Percentiles rank a stretch among this genome's conserved stretches.
phyloP scores from a whole-genome alignment of 2,329 filamentous ascomycete species.

The Fusarium nodosum region DNA sequence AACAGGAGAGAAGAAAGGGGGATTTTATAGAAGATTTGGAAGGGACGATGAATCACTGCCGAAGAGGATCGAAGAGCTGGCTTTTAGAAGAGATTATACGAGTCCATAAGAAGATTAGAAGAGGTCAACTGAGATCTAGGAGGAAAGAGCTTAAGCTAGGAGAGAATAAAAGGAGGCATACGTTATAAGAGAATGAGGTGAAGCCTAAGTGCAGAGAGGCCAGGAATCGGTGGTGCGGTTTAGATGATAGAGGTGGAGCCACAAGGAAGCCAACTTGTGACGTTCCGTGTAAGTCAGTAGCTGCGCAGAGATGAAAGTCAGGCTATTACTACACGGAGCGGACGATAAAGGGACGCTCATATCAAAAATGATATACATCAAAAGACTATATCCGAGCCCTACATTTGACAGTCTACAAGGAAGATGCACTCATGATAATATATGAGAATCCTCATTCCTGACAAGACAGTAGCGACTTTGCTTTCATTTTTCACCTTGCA shows the following conservation, averaged over 20 bases:
- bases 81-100: not conserved
- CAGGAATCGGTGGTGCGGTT: constrained; percentile 8
- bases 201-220: not conserved
- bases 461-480: not conserved
- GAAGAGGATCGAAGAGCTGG: not conserved
- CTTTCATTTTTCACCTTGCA: not conserved
- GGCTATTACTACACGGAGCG: not conserved
- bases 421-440: not conserved
- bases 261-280: constrained; percentile 13
- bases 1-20: not conserved
- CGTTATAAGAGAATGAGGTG: not conserved
- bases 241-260: constrained; percentile 16
- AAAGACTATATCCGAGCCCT: not conserved
- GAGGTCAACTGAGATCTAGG: not conserved
- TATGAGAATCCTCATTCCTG: not conserved
- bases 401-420: not conserved
- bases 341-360: constrained; percentile 13
- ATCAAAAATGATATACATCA: not conserved
- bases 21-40: constrained; percentile 2
- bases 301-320: constrained; percentile 11
- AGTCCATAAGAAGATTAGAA: not conserved
- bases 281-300: constrained; percentile 26
- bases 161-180: not conserved
- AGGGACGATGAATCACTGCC: constrained; percentile 8
- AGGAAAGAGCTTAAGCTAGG: not conserved